Evolutionary conservation across 192 early-diverging fungal genomes (phyloP), one percentile per base, ranked within the genome.

Genomic region (Diversispora eburnea): DNA sequence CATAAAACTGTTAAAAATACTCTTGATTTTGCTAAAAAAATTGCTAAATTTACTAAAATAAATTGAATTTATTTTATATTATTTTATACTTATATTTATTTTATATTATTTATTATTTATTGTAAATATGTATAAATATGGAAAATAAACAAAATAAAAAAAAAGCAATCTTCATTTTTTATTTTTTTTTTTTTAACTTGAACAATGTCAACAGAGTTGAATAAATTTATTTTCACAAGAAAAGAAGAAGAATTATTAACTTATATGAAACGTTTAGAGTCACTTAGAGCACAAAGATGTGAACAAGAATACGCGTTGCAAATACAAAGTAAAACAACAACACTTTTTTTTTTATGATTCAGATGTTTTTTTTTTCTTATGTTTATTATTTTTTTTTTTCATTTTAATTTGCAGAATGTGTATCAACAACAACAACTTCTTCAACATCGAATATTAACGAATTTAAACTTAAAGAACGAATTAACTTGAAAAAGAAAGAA

Each of bases 1-100:
- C 12, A 19, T 12, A 41, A 19, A 42, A 70, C 52, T 12, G 57
- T 70, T 10, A 8, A 54, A 10, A 54, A 57, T 51, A 70, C 68
- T 1, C 22, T 70, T n/a, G 17, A 54, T 19, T 58, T 57, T 42
- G 68, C 68, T 20, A 70, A 54, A n/a, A 17, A 70, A 7, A 42
- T 70, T 56, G 10, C 46, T 2, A 66, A 66, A 47, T 43, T 49
- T 7, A 54, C 25, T 2, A 33, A 33, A 33, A 1, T 2, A 33
- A 33, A 33, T 33, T 33, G 25, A 33, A 33, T 33, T 33, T 33
- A 33, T 33, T 33, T 33, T 33, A 33, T 33, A 33, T 33, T 33
- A 33, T 33, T 33, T 33, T 33, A 33, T 33, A 33, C n/a, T n/a
- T n/a, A n/a, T n/a, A n/a, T n/a, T n/a, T n/a, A n/a, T n/a, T n/a